Base-by-base conservation (phyloP, 257 asterid species). In the Ocimum tenuiflorum region DNA sequence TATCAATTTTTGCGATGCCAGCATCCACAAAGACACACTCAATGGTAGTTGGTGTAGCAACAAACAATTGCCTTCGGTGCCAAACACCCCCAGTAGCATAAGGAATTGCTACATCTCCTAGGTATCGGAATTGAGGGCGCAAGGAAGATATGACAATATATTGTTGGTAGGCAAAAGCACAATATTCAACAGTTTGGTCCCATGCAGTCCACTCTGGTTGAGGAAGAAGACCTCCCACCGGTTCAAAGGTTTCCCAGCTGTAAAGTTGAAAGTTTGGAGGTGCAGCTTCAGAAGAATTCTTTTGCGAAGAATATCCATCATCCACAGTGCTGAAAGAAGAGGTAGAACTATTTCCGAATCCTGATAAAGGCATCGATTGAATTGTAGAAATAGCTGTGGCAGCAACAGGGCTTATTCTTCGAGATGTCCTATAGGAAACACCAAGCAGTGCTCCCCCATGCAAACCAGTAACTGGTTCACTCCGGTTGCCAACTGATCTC, bases 131-230 rank as follows among this genome's bases (percentile, higher is more conserved):
- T 85, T 94, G 99, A 50, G 99, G 99, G 14, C 97, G 99, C 82
- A 94, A 75, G 56, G 99, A 83, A 67, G 96, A 94, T 80, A 94
- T 84, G 71, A 86, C 97, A 65, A 94, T 86, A 77, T 94, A 75
- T 23, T 85, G 87, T 68, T 79, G 99, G 74, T 94, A 94, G 42
- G 88, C 97, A 63, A 88, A 94, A 70, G 97, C 99, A 78, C 99
- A 90, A 73, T 94, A 92, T 70, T 94, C 99, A 75, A 94, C 96
- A 46, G 99, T 90, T 70, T 90, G 97, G 73, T 94, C 99, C 99
- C 99, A 94, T 42, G 96, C 96, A 6, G 96, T 87, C 97, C 97
- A 94, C 65, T 90, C 99, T 24, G 99, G 99, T 75, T 94, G 99
- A 63, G 97, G 97, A 69, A 94, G 96, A 85, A 94, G 97, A 67